Evolutionary conservation across 2,329 filamentous ascomycete genomes (phyloP).

Genomic region (Xylariaceae sp.): DNA sequence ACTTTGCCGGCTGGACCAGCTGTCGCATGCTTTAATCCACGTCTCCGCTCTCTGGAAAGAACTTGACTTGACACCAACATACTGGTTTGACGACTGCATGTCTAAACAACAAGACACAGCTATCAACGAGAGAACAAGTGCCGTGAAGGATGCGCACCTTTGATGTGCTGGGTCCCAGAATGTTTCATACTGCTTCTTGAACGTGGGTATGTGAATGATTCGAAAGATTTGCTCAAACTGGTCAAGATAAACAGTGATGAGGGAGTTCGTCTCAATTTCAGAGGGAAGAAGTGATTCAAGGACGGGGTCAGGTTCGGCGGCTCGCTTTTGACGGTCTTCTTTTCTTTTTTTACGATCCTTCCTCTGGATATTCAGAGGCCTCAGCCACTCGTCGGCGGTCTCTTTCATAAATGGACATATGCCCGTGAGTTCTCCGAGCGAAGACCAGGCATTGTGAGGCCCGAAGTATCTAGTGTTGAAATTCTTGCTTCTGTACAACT

Average conservation of each 20-base stretch:
- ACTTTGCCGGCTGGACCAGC: constrained; percentile 52
- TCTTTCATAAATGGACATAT: constrained; percentile 59
- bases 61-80: constrained; percentile 54
- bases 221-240: constrained; percentile 53
- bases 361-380: constrained; percentile 50
- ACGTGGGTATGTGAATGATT: constrained; percentile 57
- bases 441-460: constrained; percentile 57
- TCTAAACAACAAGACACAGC: constrained; percentile 55
- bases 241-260: constrained; percentile 47
- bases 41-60: constrained; percentile 50
- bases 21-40: constrained; percentile 53
- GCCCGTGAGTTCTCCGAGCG: constrained; percentile 51
- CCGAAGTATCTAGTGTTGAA: constrained; percentile 59
- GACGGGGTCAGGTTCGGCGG: constrained; percentile 41
- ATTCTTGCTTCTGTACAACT: constrained; percentile 44
- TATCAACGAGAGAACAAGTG: constrained; percentile 55
- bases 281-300: constrained; percentile 48
- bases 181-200: constrained; percentile 49
- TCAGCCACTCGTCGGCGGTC: constrained; percentile 58
- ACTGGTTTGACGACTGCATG: constrained; percentile 47
- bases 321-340: constrained; percentile 47
- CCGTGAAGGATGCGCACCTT: constrained; percentile 51
- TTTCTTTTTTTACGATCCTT: constrained; percentile 53
- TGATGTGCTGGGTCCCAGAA: constrained; percentile 47
- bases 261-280: constrained; percentile 43